Base-by-base conservation (phyloP, 345 rosid genomes). In the Brassica cretica region DNA sequence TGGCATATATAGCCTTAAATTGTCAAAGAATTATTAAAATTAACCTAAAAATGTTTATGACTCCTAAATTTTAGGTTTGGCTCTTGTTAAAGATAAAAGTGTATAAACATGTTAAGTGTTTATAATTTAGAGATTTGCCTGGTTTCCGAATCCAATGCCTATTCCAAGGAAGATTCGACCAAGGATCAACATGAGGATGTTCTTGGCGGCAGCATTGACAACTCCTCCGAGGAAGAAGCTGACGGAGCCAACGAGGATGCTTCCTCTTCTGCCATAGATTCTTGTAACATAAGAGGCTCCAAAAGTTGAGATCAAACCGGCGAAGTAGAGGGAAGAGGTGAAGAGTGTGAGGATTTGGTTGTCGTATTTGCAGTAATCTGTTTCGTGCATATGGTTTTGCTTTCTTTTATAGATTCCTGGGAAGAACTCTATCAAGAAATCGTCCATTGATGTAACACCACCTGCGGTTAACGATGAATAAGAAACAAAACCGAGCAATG, bases 391-490 rank as follows among this genome's bases (percentile, higher is more conserved):
- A 71, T 89, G 89, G 30, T 9, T 72, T 71, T 94, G 94, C 81
- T 94, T 92, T 24, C 94, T 87, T 58, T 72, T 76, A 80, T 87
- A 90, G 65, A 92, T 89, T 8, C 30, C 66, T 0, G 97, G 97
- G 83, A 92, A 92, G 66, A 92, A 90, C 0, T 86, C 87, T 66
- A 73, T 89, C 87, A 94, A 80, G 88, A 94, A 94, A 86, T 94
- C 97, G 60, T 92, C 97, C 98, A 94, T 94, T 70, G 93, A 92
- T 77, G 97, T 94, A 62, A 94, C 98, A 30, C 97, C 98, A 29
- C 97, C 97, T 94, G 83, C 18, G 51, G 39, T 77, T 30, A 32
- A 69, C 78, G 60, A 37, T 7, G 27, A 24, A 2, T 32, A 46
- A 37, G 3, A 11, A 64, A 39, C 35, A 58, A 71, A 27, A 3